Percentiles rank a stretch among this genome's conserved stretches.
Evolutionary conservation across 257 asterid species (phyloP).

Genomic region (Verbena officinalis): DNA sequence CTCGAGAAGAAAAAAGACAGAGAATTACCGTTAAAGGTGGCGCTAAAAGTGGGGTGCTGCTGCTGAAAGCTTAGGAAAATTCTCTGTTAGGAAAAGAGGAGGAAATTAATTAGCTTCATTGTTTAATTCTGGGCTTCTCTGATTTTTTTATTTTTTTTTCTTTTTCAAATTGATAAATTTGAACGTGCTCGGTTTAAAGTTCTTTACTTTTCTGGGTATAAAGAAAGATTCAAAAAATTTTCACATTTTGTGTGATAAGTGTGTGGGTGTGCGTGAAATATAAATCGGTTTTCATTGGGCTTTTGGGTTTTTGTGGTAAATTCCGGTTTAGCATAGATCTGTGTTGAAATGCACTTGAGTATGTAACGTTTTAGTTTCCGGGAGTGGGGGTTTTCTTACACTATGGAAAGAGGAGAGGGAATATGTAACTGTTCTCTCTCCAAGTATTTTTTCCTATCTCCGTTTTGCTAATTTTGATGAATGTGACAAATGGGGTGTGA

Average conservation of each 20-base stretch:
- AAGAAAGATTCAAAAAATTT: conserved; percentile 23
- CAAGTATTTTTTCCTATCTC: not conserved
- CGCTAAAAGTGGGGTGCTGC: conserved; percentile 36
- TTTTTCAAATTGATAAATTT: not conserved
- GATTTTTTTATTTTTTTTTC: too few relatives aligned
- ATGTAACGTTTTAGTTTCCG: conserved; percentile 27
- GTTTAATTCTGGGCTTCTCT: conserved; percentile 22
- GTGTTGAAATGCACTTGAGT: conserved; percentile 22
- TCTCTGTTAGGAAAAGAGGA: conserved; percentile 6
- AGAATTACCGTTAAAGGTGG: conserved; percentile 40
- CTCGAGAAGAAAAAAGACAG: conserved; percentile 7
- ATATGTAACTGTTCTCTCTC: conserved; percentile 37
- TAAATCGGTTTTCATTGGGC: conserved; percentile 16
- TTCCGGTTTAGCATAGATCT: conserved; percentile 35
- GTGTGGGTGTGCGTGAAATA: conserved; percentile 17
- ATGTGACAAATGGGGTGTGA: conserved; percentile 10
- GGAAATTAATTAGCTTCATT: not conserved
- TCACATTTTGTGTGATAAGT: not conserved
- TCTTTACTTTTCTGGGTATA: not conserved
- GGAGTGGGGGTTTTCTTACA: conserved; percentile 27
- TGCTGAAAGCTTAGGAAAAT: not conserved
- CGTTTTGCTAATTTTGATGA: conserved; percentile 6
- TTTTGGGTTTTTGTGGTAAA: conserved; percentile 23
- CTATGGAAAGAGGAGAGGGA: conserved; percentile 35
- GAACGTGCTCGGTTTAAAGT: conserved; percentile 19